Conservation (phyloP, 495 filamentous ascomycete genomes). For the Hypoxylon lienhwacheense region DNA sequence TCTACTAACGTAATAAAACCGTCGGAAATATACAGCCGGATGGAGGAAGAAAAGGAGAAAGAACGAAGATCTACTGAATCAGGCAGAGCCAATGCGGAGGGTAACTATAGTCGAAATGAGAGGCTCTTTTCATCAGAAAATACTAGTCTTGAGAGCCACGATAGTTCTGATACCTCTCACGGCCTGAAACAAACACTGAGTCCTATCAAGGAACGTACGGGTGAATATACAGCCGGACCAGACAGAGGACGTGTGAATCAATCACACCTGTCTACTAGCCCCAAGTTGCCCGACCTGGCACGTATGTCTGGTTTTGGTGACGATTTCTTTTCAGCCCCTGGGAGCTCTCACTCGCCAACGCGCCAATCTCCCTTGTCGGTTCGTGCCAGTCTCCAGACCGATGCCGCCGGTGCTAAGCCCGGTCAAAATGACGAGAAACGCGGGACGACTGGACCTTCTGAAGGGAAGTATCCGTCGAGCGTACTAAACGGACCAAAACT, state of each 20-base stretch:
- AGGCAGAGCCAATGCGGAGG: conserved; percentile 50
- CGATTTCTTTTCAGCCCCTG: conserved; percentile 45
- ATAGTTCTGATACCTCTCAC: conserved; percentile 38
- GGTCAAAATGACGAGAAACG: conserved; percentile 4
- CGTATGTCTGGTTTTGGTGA: conserved; percentile 67
- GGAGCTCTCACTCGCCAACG: conserved; percentile 3
- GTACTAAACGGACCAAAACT: conserved; percentile 26
- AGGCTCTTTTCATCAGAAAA: conserved; percentile 2
- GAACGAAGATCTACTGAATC: conserved; percentile 59
- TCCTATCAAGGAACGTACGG: conserved; percentile 60
- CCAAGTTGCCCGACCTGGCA: conserved; percentile 64
- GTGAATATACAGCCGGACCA: conserved; percentile 46
- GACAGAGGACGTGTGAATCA: conserved; percentile 1
- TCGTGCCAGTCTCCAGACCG: conserved; percentile 4
- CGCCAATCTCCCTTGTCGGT: conserved; percentile 9
- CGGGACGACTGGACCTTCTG: conserved; percentile 10
- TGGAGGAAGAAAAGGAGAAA: conserved; percentile 65
- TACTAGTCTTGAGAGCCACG: conserved; percentile 35
- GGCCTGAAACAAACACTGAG: conserved; percentile 49
- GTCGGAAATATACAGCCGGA: conserved; percentile 75
- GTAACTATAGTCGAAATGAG: conserved; percentile 27
- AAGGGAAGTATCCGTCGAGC: conserved; percentile 19
- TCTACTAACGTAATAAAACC: conserved; percentile 68
- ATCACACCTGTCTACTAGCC: conserved; percentile 49
- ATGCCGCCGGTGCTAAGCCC: conserved; percentile 2